phyloP scores from a whole-genome alignment of 78 protist species.

The Corallochytrium limacisporum region DNA sequence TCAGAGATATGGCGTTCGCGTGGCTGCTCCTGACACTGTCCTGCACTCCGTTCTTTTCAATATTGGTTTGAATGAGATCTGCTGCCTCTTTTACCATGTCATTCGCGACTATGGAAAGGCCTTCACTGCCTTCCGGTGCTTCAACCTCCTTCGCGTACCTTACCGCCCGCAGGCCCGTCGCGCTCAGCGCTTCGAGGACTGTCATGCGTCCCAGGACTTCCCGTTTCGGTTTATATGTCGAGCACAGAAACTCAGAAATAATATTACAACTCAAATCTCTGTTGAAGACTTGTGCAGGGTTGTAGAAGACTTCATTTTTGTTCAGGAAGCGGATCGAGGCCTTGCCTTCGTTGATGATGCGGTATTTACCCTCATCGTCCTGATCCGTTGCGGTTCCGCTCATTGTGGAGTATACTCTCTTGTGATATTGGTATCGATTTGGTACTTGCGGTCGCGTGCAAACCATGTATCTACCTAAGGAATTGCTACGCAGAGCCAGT shows the following conservation, averaged over 20 bases:
- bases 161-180: conserved; percentile 81
- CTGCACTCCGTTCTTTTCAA: conserved; percentile 40
- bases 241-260: conserved; percentile 3
- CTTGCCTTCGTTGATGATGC: too few species aligned
- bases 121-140: background rate
- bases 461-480: too few species aligned
- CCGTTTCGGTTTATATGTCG: conserved; percentile 7
- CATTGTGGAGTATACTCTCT: too few species aligned
- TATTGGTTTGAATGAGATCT: conserved; percentile 48
- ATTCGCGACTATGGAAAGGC: conserved; percentile 81
- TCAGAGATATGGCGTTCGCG: background rate
- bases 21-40: background rate
- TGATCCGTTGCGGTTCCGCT: too few species aligned
- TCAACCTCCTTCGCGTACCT: conserved; percentile 70
- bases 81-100: conserved; percentile 72
- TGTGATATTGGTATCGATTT: too few species aligned
- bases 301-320: conserved; percentile 74
- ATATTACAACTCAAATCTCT: conserved; percentile 73
- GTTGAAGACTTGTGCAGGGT: conserved; percentile 84
- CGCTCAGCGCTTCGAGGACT: conserved; percentile 89
- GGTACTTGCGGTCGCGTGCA: too few species aligned
- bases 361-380: too few species aligned
- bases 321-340: conserved; percentile 23
- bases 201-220: conserved; percentile 19
- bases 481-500: too few species aligned